A percentile compares a stretch with the other conserved stretches of the same genome.
Evolutionary conservation across 805 yeast species (phyloP).

Genomic region (Scheffersomyces stipitis): DNA sequence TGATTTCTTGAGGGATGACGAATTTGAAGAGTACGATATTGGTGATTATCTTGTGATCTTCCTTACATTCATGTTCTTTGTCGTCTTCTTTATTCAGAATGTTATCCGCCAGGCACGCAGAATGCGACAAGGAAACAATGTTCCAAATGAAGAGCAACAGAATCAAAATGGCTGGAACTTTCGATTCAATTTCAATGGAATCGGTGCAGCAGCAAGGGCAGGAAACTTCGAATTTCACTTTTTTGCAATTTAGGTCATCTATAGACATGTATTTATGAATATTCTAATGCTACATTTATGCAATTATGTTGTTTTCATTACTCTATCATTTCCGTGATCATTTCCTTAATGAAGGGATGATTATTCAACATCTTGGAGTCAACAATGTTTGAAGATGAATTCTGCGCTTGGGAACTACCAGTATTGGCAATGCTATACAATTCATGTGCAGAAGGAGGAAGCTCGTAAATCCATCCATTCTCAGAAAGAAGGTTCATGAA

Average conservation of each 20-base stretch:
- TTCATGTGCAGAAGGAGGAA: conserved; percentile 46
- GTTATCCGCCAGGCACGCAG: conserved; percentile 26
- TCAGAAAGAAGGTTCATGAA: conserved; percentile 59
- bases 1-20: conserved; percentile 12
- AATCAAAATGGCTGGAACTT: conserved; percentile 5
- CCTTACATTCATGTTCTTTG: conserved; percentile 27
- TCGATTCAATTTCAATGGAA: background rate
- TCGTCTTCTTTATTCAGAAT: conserved; percentile 26
- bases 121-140: conserved; percentile 13
- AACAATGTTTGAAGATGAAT: background rate
- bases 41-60: conserved; percentile 37
- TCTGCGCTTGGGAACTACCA: background rate
- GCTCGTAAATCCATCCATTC: conserved; percentile 62
- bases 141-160: conserved; percentile 7
- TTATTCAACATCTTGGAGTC: background rate
- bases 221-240: conserved; percentile 35
- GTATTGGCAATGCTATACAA: conserved; percentile 24
- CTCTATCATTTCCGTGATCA: background rate
- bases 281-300: background rate
- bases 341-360: background rate
- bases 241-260: conserved; percentile 38
- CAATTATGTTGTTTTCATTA: background rate
- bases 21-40: conserved; percentile 25
- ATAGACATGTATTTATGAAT: too few relatives aligned
- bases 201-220: too few relatives aligned